These are phyloP conservation scores for Fusarium sp. DNA, from an alignment of 2,329 filamentous ascomycete species.

Conservation along the genomic window DNA sequence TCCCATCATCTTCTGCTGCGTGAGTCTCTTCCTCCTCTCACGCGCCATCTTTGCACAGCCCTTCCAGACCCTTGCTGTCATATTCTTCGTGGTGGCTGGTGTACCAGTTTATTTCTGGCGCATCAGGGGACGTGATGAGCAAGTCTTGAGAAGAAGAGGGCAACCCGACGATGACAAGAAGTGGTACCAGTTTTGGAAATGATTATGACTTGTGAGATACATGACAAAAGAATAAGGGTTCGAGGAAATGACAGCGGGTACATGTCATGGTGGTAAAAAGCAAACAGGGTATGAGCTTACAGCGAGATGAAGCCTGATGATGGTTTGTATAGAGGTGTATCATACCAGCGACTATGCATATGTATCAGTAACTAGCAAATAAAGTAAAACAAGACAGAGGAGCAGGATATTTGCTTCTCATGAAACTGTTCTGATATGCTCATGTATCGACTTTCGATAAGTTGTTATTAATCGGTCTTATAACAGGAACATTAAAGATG, in stretches of 20 bases:
- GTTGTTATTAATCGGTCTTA: not conserved
- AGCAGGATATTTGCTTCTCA: not conserved
- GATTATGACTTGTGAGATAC: slow-evolving; percentile 5
- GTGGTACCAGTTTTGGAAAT: slow-evolving; percentile 73
- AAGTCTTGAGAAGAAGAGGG: slow-evolving; percentile 55
- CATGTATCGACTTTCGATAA: not conserved
- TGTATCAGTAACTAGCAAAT: slow-evolving; percentile 17
- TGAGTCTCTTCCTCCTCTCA: slow-evolving; percentile 90
- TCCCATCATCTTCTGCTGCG: slow-evolving; percentile 98
- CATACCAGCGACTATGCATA: slow-evolving; percentile 13
- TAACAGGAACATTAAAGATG: not conserved
- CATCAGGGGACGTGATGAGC: slow-evolving; percentile 73
- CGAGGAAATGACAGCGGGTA: slow-evolving; percentile 1
- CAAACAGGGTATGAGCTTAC: slow-evolving; percentile 10
- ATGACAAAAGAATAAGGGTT: not conserved
- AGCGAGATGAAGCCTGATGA: slow-evolving; percentile 10
- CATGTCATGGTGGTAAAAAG: slow-evolving; percentile 12
- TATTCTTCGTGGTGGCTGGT: slow-evolving; percentile 85
- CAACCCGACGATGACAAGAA: slow-evolving; percentile 50
- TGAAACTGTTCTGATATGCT: not conserved
- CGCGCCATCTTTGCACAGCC: slow-evolving; percentile 92
- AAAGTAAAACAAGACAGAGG: slow-evolving; percentile 16
- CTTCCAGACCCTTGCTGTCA: slow-evolving; percentile 86
- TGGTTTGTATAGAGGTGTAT: slow-evolving; percentile 20
- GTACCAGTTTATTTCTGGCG: slow-evolving; percentile 91